Percentiles rank a stretch among this genome's conserved stretches.
Conservation (phyloP, 2,329 filamentous ascomycete genomes). For the Tolypocladium album region DNA sequence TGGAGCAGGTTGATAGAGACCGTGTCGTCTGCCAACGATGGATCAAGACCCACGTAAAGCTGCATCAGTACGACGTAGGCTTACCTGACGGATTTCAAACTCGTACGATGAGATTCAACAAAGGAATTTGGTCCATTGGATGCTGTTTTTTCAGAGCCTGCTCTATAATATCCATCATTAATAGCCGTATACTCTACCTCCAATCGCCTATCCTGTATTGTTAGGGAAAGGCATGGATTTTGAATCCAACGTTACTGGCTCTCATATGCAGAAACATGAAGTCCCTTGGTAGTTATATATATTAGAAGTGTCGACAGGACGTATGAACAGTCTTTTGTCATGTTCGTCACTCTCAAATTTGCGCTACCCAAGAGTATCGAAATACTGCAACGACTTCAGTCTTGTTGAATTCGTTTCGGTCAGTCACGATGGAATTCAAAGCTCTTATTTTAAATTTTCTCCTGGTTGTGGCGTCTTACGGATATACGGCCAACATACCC, state of each 20-base stretch:
- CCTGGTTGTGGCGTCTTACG: background rate
- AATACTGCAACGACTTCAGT: background rate
- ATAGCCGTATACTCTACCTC: background rate
- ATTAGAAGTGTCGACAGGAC: background rate
- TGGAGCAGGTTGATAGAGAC: background rate
- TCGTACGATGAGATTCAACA: background rate
- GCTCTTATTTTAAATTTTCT: background rate
- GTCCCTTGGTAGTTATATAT: background rate
- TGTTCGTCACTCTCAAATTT: background rate
- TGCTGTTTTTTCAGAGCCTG: background rate
- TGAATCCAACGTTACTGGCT: too few relatives aligned
- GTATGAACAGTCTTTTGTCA: background rate
- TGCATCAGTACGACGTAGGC: background rate
- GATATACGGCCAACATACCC: background rate
- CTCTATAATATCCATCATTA: background rate
- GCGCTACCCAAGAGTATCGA: background rate
- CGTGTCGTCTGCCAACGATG: background rate
- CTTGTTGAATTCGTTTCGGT: background rate
- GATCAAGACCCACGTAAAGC: background rate
- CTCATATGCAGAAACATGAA: background rate
- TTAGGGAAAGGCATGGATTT: background rate
- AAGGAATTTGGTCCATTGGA: background rate
- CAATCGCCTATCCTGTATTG: background rate
- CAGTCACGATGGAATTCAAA: background rate
- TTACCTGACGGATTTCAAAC: background rate